Evolutionary conservation across 208 protist genomes (phyloP).

Genomic region (Leishmania amazonensis): DNA sequence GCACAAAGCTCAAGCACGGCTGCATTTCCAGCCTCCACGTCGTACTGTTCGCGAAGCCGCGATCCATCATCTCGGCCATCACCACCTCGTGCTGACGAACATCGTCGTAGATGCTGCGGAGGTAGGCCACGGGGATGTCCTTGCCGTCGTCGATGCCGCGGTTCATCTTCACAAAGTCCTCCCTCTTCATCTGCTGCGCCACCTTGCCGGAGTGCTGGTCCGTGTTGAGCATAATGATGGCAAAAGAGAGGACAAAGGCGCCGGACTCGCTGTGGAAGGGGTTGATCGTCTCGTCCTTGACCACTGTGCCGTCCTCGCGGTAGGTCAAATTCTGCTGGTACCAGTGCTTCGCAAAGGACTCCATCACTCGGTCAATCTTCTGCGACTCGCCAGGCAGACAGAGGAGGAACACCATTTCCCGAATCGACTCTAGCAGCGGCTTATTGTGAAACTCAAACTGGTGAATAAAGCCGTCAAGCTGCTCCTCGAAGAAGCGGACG

Average conservation of each 20-base stretch:
- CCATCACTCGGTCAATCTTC: constrained; percentile 95
- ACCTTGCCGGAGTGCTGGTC: constrained; percentile 96
- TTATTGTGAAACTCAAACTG: constrained; percentile 83
- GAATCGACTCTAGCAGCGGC: constrained; percentile 75
- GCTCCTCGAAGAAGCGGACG: constrained; percentile 72
- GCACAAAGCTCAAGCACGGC: constrained; percentile 23
- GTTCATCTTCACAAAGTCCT: constrained; percentile 96
- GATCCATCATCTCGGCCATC: constrained; percentile 89
- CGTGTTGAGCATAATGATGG: constrained; percentile 99
- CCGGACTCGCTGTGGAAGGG: constrained; percentile 81
- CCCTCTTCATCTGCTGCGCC: constrained; percentile 93
- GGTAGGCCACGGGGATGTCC: constrained; percentile 87
- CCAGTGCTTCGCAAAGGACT: constrained; percentile 87
- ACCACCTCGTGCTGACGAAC: constrained; percentile 93
- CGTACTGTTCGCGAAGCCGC: constrained; percentile 78
- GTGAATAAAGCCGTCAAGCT: constrained; percentile 78
- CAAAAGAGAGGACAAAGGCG: constrained; percentile 97
- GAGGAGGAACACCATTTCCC: constrained; percentile 84
- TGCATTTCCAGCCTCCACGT: constrained; percentile 85
- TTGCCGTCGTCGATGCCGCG: constrained; percentile 95
- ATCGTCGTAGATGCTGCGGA: constrained; percentile 93
- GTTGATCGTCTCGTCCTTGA: constrained; percentile 58
- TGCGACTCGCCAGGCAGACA: constrained; percentile 93
- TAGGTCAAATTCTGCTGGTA: constrained; percentile 50
- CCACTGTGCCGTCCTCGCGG: constrained; percentile 20